Evolutionary conservation across 2,329 filamentous ascomycete genomes (phyloP), one percentile per base, ranked within the genome.

Genomic region (Westerdykella sp.): DNA sequence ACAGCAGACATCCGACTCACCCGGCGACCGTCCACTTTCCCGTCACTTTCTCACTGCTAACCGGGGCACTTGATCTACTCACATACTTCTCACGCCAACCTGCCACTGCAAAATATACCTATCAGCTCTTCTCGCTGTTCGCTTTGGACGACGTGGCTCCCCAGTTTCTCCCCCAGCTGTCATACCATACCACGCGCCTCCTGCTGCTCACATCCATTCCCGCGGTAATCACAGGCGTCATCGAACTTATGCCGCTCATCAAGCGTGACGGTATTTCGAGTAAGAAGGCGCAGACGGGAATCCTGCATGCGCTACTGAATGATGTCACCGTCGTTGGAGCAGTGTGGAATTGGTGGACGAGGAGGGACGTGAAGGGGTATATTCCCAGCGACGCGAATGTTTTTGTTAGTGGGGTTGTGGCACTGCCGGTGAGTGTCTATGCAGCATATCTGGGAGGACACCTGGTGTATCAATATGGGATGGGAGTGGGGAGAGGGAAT

Each of bases 21-120:
- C 71, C 71, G 39, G 69, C 70, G 21, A 59, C 65, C 10, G 69
- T 74, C 36, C 72, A 75, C 57, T 73, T 71, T 55, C 72, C 72
- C 15, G 64, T 75, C 41, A 65, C 70, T 43, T 72, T 73, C 57
- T 63, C 70, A 45, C 52, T 62, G 35, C 57, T 72, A 12, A 65
- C 68, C 30, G 70, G 66, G 39, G 64, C 46, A 35, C 66, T 73
- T 45, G 71, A 74, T 53, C 60, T 63, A 25, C 50, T 70, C 14
- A 15, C 32, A 9, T 60, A 68, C 55, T 14, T 35, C 32, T 35
- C 32, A 9, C 32, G n/a, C 9, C 54, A 61, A 41, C 55, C 62
- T n/a, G 55, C 65, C 15, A 64, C 59, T 23, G 51, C 59, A 21
- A 49, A 65, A 7, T 28, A 28, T 7, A 28, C 25, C 7, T 28